Conservation (phyloP, 2,329 filamentous ascomycete genomes). For the Trichoderma citrinoviride region DNA sequence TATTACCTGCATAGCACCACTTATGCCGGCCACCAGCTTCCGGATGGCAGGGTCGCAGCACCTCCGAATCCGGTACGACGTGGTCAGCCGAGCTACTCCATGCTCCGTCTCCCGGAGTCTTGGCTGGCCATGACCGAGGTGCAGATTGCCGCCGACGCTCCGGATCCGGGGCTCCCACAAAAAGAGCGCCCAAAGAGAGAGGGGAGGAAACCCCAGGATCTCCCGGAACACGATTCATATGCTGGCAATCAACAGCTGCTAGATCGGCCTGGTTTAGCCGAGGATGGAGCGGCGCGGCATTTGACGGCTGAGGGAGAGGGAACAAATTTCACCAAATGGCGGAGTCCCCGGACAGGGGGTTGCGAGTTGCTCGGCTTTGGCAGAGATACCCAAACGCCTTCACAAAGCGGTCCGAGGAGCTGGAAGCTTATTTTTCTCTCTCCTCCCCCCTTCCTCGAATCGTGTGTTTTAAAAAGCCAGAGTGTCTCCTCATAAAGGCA, state of each 20-base stretch:
- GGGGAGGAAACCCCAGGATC: background rate
- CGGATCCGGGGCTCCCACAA: conserved; percentile 10
- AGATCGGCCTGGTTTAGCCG: conserved; percentile 20
- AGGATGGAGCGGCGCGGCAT: conserved; percentile 22
- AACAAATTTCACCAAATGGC: background rate
- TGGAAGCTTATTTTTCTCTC: conserved; percentile 5
- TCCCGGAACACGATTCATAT: background rate
- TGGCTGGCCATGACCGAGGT: conserved; percentile 14
- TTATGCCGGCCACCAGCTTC: background rate
- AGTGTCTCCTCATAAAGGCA: background rate
- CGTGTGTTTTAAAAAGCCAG: too few species aligned
- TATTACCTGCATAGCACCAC: background rate
- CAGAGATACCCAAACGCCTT: background rate
- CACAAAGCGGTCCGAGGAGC: background rate
- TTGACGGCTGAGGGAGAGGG: conserved; percentile 14
- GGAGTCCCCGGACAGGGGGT: conserved; percentile 5
- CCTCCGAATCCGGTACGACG: background rate
- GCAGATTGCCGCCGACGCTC: conserved; percentile 13
- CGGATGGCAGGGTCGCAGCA: background rate
- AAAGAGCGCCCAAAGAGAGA: background rate
- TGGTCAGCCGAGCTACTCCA: conserved; percentile 5
- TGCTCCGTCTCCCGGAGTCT: conserved; percentile 9
- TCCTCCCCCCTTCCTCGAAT: background rate
- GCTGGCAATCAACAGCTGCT: background rate
- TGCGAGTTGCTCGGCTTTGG: background rate